phyloP scores from a whole-genome alignment of 1,139 yeast species.

The Debaryomycetaceae sp. region DNA sequence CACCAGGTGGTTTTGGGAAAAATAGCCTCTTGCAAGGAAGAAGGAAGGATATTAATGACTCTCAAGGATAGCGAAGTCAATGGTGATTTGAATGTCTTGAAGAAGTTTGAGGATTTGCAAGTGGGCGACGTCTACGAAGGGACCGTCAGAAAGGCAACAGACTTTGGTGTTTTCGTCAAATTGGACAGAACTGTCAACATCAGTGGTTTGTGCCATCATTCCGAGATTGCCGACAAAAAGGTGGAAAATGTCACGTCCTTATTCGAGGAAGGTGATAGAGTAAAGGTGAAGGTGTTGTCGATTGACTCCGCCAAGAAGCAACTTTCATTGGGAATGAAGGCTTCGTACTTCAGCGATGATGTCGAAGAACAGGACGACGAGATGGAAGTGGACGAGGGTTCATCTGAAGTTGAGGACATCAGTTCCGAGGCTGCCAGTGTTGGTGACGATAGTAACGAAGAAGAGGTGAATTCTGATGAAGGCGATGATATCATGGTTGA shows the following conservation, averaged over 20 bases:
- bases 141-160: slow-evolving; percentile 71
- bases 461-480: slow-evolving; percentile 23
- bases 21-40: slow-evolving; percentile 58
- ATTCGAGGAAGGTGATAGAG: slow-evolving; percentile 86
- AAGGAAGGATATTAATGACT: slow-evolving; percentile 68
- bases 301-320: slow-evolving; percentile 65
- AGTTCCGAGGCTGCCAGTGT: slow-evolving; percentile 22
- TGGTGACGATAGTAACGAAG: slow-evolving; percentile 19
- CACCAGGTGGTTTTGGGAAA: slow-evolving; percentile 78
- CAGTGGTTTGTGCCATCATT: slow-evolving; percentile 83
- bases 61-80: slow-evolving; percentile 77
- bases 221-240: slow-evolving; percentile 73
- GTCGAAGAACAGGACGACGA: slow-evolving; percentile 28
- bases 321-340: slow-evolving; percentile 88
- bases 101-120: slow-evolving; percentile 59
- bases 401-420: slow-evolving; percentile 22
- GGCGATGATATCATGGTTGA: slow-evolving; percentile 22
- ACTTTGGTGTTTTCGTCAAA: slow-evolving; percentile 86
- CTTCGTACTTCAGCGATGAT: slow-evolving; percentile 67
- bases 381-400: slow-evolving; percentile 22
- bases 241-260: slow-evolving; percentile 51
- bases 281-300: slow-evolving; percentile 72
- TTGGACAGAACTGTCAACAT: slow-evolving; percentile 71
- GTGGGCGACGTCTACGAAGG: slow-evolving; percentile 78
- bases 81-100: slow-evolving; percentile 57